A percentile compares a stretch with the other conserved stretches of the same genome.
Evolutionary conservation across 1,284 basidiomycete genomes (phyloP).

Genomic region (Ustilago vetiveriae): DNA sequence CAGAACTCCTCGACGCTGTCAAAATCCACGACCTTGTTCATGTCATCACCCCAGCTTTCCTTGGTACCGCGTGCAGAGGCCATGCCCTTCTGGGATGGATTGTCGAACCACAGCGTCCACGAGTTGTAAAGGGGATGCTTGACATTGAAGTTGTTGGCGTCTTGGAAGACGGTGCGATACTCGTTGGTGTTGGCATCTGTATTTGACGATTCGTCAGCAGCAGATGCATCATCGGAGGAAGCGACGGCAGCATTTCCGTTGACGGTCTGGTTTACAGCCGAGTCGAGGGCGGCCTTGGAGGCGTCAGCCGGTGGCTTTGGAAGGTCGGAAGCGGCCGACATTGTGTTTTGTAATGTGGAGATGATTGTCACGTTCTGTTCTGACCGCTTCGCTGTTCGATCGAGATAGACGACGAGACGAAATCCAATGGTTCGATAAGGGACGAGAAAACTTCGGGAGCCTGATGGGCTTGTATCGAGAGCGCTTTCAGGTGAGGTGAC

Average conservation of each 20-base stretch:
- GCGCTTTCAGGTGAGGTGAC: no score
- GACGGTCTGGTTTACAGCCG: slow-evolving; percentile 45
- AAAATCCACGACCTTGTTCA: slow-evolving; percentile 65
- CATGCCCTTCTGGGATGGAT: slow-evolving; percentile 62
- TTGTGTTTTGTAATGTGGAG: slow-evolving; percentile 1
- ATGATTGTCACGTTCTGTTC: background rate
- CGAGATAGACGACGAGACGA: background rate
- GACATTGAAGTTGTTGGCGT: slow-evolving; percentile 65
- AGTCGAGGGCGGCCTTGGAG: slow-evolving; percentile 54
- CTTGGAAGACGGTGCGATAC: slow-evolving; percentile 64
- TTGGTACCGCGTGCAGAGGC: slow-evolving; percentile 57
- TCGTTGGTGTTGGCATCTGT: slow-evolving; percentile 26
- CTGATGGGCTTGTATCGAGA: no score
- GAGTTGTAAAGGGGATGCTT: slow-evolving; percentile 65
- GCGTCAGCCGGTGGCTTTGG: slow-evolving; percentile 53
- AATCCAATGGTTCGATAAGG: background rate
- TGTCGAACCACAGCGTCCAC: slow-evolving; percentile 67
- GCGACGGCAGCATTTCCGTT: slow-evolving; percentile 17
- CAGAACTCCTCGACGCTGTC: slow-evolving; percentile 66
- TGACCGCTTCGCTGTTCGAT: background rate
- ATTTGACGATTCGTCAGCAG: slow-evolving; percentile 6
- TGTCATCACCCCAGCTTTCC: slow-evolving; percentile 66
- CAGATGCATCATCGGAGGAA: slow-evolving; percentile 14
- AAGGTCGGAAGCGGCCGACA: slow-evolving; percentile 43
- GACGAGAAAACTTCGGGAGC: no score